Percentiles rank a stretch among this genome's conserved stretches.
Conservation (phyloP, 768 basidiomycete genomes). For the Dioszegia aurantiaca region DNA sequence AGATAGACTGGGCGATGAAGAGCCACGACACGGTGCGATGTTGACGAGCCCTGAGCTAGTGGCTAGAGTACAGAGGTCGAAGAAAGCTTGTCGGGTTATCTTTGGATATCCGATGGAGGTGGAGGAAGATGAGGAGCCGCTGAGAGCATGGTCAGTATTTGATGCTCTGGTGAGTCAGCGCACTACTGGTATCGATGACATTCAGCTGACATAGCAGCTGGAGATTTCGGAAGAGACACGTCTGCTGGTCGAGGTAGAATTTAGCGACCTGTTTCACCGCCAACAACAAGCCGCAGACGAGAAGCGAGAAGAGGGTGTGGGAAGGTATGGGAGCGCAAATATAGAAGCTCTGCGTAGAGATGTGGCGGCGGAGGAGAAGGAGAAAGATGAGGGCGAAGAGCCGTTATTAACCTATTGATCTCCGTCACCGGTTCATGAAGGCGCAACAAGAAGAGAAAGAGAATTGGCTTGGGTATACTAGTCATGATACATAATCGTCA, state of each 20-base stretch:
- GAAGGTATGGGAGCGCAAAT: too few relatives aligned
- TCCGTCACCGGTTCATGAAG: too few relatives aligned
- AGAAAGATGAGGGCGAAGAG: neutral
- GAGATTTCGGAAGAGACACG: conserved; percentile 34
- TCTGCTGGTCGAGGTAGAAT: conserved; percentile 36
- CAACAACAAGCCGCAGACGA: neutral
- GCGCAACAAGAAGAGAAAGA: too few relatives aligned
- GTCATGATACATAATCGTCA: too few relatives aligned
- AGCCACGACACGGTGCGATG: neutral
- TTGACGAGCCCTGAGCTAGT: conserved; percentile 16
- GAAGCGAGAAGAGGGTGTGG: neutral
- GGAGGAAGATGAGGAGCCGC: conserved; percentile 27
- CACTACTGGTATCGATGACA: neutral
- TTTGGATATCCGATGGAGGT: conserved; percentile 31
- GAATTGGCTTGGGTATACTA: too few relatives aligned
- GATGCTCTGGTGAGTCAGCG: conserved; percentile 38
- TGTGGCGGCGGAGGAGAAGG: neutral
- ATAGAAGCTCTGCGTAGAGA: too few relatives aligned
- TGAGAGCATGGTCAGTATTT: conserved; percentile 30
- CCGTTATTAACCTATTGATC: neutral
- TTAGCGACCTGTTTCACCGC: conserved; percentile 22
- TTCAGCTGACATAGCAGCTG: conserved; percentile 18
- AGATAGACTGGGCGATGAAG: too few relatives aligned
- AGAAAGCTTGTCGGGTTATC: conserved; percentile 21
- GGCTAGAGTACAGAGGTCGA: conserved; percentile 16